phyloP scores from a whole-genome alignment of 2,329 filamentous ascomycete genomes.

The Periconia sp. region DNA sequence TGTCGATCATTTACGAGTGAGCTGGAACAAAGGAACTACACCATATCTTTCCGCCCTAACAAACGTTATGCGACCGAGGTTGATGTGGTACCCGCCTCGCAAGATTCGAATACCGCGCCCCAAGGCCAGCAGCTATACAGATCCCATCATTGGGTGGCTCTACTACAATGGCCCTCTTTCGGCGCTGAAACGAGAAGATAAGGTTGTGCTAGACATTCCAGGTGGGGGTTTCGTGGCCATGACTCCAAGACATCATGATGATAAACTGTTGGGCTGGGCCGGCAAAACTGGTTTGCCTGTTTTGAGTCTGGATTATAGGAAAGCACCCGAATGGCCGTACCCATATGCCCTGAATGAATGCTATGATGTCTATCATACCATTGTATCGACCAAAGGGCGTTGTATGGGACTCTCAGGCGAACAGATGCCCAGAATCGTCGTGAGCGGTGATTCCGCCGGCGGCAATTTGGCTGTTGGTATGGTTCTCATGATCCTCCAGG shows the following conservation, averaged over 20 bases:
- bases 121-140: constrained; percentile 74
- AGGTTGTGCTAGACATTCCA: constrained; percentile 84
- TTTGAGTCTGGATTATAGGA: constrained; percentile 86
- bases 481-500: constrained; percentile 87
- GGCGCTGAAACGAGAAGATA: constrained; percentile 73
- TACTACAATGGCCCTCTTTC: constrained; percentile 90
- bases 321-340: constrained; percentile 82
- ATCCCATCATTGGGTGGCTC: constrained; percentile 83
- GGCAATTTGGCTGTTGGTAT: constrained; percentile 80
- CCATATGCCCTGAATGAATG: constrained; percentile 86
- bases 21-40: constrained; percentile 93
- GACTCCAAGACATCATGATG: constrained; percentile 91
- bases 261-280: constrained; percentile 91
- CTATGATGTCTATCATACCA: constrained; percentile 78
- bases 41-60: constrained; percentile 79
- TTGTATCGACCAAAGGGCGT: constrained; percentile 70
- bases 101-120: constrained; percentile 84
- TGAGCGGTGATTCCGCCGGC: constrained; percentile 80
- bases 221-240: constrained; percentile 97
- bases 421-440: constrained; percentile 65
- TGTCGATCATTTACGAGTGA: constrained; percentile 85
- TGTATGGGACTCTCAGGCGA: constrained; percentile 75
- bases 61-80: constrained; percentile 71
- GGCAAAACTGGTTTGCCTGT: constrained; percentile 85
- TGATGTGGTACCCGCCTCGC: constrained; percentile 79